Percentiles rank a stretch among this genome's conserved stretches.
Evolutionary conservation across 129 eudicot genomes (phyloP).

Genomic region (Pulicaria dysenterica): DNA sequence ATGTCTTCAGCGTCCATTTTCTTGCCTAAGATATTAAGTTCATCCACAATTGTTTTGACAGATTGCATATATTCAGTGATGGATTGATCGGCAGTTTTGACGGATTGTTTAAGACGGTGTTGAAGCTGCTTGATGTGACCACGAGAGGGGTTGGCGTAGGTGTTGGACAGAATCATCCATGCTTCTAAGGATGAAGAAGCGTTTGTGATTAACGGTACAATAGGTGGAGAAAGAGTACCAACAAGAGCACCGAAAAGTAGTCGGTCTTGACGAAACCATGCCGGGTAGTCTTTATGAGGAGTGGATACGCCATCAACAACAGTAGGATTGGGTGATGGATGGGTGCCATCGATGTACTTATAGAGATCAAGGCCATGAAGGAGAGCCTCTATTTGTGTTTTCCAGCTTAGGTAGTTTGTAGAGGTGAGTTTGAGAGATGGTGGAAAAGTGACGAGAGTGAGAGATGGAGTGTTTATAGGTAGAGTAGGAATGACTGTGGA

Average conservation of each 20-base stretch:
- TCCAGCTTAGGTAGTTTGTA: too few relatives aligned
- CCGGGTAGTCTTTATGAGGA: neutral
- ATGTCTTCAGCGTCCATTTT: neutral
- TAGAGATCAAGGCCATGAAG: neutral
- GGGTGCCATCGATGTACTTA: neutral
- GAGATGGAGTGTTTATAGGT: too few relatives aligned
- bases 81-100: neutral
- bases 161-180: neutral
- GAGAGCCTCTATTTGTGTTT: too few relatives aligned
- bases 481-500: too few relatives aligned
- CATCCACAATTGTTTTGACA: neutral
- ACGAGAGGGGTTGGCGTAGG: neutral
- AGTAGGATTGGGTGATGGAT: too few relatives aligned
- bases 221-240: too few relatives aligned
- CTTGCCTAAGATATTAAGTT: neutral
- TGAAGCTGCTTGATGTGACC: neutral
- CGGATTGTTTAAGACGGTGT: neutral
- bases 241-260: neutral
- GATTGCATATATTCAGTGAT: neutral
- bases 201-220: neutral
- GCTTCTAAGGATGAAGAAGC: neutral
- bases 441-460: too few relatives aligned
- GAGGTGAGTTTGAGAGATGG: too few relatives aligned
- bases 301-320: neutral
- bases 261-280: neutral